phyloP scores from a whole-genome alignment of 768 basidiomycete genomes.

The Phylloporus sp. region DNA sequence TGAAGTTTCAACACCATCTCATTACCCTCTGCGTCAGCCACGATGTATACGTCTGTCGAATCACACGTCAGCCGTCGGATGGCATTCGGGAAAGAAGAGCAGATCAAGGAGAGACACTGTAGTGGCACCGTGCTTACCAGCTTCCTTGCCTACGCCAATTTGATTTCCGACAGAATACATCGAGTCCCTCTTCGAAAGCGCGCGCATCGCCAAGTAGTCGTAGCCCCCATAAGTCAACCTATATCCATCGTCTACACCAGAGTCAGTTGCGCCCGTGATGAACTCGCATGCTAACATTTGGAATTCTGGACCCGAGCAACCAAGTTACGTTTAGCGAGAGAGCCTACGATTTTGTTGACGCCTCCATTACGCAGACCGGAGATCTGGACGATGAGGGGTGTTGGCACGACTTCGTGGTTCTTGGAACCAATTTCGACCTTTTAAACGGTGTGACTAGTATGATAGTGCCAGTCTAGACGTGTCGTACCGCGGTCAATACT shows the following conservation, averaged over 20 bases:
- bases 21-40: constrained; percentile 77
- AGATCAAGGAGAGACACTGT: background rate
- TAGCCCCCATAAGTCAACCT: constrained; percentile 98
- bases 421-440: constrained; percentile 98
- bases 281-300: constrained; percentile 57
- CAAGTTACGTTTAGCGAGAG: constrained; percentile 86
- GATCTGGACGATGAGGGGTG: constrained; percentile 82
- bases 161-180: constrained; percentile 93
- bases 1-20: constrained; percentile 93
- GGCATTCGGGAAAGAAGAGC: background rate
- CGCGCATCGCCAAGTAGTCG: constrained; percentile 91
- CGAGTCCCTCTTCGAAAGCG: constrained; percentile 84
- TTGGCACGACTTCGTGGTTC: constrained; percentile 95
- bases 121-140: constrained; percentile 48
- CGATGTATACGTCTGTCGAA: constrained; percentile 72
- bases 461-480: background rate
- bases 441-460: background rate
- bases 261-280: constrained; percentile 1
- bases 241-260: constrained; percentile 86
- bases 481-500: constrained; percentile 82
- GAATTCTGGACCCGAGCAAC: constrained; percentile 87
- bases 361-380: constrained; percentile 91
- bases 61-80: constrained; percentile 1
- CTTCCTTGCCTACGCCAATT: constrained; percentile 98
- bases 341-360: constrained; percentile 87